Base-by-base conservation (phyloP, 2,329 filamentous ascomycete species). In the Diplodia intermedia region DNA sequence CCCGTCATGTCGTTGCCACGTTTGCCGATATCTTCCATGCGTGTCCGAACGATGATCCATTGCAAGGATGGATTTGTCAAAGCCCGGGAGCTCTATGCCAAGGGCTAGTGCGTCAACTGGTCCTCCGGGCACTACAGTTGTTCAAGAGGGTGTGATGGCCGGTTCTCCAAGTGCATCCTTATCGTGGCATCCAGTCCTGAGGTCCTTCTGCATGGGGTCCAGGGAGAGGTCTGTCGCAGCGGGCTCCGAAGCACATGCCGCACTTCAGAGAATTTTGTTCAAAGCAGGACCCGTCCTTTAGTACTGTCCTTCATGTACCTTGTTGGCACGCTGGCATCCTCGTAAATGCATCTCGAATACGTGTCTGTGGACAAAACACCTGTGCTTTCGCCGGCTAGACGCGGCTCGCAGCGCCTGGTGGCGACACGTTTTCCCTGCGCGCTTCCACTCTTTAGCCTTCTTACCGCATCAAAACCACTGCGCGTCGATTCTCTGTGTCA, bases 331-430 rank as follows among this genome's bases (percentile, higher is more conserved):
- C 18, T 15, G 33, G 14, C 23, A 18, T 60, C 11, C 33, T 26
- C 43, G 43, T 47, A 47, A 26, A 18, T 20, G 4, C 47, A 14
- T 2, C 11, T n/a, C 56, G 23, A 26, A 47, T 31, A n/a, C 56
- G 23, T 23, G n/a, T 18, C 14, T 23, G 56, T 31, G 56, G 38
- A 5, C 38, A 23, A 43, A 29, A 47, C 38, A 15, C 56, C 43
- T 20, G 43, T 47, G 38, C 38, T 29, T 60, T n/a, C 11, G 38
- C 23, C 56, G 56, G 56, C 56, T 60, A 60, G 29, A 60, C 36
- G 56, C 56, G 56, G 56, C 36, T 60, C 23, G 20, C 38, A 11
- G 23, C 43, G n/a, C 43, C 14, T 3, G 7, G n/a, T 47, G 43
- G 43, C 8, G 56, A 47, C 23, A 60, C 31, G n/a, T 47, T 60